A percentile compares a stretch with the other conserved stretches of the same genome.
These are phyloP conservation scores for Nakazawaea siamensis DNA, from an alignment of 805 yeast genomes.

Conservation along the genomic window DNA sequence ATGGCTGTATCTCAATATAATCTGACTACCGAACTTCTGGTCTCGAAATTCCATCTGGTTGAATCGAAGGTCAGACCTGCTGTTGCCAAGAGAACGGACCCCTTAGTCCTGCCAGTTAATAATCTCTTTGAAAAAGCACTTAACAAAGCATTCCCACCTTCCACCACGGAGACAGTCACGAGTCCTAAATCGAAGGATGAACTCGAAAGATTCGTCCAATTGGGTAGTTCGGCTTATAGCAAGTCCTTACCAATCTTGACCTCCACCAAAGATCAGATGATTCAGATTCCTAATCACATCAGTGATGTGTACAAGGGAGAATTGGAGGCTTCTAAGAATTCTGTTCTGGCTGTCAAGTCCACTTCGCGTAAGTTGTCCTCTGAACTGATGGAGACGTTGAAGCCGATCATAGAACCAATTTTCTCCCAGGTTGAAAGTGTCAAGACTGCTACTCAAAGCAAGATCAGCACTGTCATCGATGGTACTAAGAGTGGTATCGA, in stretches of 20 bases:
- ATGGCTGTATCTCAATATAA: neutral
- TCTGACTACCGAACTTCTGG: neutral
- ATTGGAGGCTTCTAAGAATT: conserved; percentile 14
- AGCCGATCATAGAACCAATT: conserved; percentile 21
- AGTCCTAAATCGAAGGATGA: conserved; percentile 14
- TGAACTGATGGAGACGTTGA: conserved; percentile 24
- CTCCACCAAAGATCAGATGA: conserved; percentile 8
- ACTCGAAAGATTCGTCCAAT: conserved; percentile 17
- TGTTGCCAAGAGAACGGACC: conserved; percentile 15
- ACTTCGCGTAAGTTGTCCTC: conserved; percentile 27
- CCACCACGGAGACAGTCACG: conserved; percentile 4
- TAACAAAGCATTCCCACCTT: conserved; percentile 20
- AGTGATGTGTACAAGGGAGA: conserved; percentile 21
- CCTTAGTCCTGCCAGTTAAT: conserved; percentile 20
- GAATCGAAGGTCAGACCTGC: conserved; percentile 11
- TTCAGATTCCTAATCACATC: conserved; percentile 18
- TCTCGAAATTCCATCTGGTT: conserved; percentile 2
- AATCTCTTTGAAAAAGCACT: conserved; percentile 21
- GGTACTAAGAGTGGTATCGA: conserved; percentile 15
- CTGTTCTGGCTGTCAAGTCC: conserved; percentile 25
- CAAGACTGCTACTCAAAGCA: conserved; percentile 2
- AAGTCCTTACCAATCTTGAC: conserved; percentile 20
- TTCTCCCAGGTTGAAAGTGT: conserved; percentile 19
- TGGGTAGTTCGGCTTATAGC: conserved; percentile 18
- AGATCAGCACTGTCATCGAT: conserved; percentile 13